These are phyloP conservation scores for Metrosideros polymorpha DNA, from an alignment of 441 rosid genomes.

Conservation along the genomic window DNA sequence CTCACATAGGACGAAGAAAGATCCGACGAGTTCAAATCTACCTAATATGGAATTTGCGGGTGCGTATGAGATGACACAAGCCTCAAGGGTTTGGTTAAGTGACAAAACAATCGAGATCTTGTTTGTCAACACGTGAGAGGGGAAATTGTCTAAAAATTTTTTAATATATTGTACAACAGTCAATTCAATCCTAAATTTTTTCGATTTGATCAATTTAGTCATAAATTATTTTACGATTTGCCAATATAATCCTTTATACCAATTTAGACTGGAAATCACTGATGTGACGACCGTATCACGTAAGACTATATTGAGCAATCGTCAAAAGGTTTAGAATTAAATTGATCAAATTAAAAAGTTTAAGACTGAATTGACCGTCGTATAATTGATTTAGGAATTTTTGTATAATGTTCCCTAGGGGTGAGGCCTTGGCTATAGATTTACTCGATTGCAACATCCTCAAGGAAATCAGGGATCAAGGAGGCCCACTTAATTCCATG, in stretches of 20 bases:
- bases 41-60: background rate
- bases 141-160: background rate
- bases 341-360: background rate
- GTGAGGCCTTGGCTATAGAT: background rate
- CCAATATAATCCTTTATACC: no score
- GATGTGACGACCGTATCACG: no score
- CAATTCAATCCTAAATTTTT: accelerated
- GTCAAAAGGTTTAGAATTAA: background rate
- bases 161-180: accelerated
- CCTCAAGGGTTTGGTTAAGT: background rate
- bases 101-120: background rate
- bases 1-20: background rate
- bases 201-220: background rate
- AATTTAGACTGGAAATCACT: no score
- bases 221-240: no score
- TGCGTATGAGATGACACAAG: background rate
- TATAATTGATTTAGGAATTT: background rate
- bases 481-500: background rate
- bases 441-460: background rate
- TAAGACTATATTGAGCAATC: background rate
- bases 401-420: accelerated
- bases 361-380: no score
- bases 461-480: background rate
- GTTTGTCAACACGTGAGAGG: background rate
- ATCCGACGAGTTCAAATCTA: background rate